phyloP scores from a whole-genome alignment of 2,329 filamentous ascomycete species.

The Venturia oleaginea region DNA sequence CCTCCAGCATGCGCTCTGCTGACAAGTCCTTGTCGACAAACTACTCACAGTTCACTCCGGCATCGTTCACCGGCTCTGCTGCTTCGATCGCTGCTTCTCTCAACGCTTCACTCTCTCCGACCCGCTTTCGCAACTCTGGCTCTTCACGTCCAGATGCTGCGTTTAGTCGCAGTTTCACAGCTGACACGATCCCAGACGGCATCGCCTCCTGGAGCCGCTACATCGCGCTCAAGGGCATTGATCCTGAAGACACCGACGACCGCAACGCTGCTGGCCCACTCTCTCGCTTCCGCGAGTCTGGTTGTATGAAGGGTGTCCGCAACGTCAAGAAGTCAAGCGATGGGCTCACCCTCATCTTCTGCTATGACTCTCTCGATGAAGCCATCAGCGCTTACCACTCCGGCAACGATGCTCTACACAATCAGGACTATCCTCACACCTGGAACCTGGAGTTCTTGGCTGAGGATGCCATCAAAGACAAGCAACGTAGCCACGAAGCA shows the following conservation, averaged over 20 bases:
- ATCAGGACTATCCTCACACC: background rate
- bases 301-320: background rate
- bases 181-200: background rate
- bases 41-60: background rate
- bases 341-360: conserved; percentile 10
- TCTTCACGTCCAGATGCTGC: background rate
- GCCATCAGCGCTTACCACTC: conserved; percentile 2
- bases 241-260: background rate
- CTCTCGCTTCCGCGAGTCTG: conserved; percentile 5
- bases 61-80: background rate
- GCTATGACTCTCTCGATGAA: conserved; percentile 13
- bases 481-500: background rate
- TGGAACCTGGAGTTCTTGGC: conserved; percentile 2
- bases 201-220: conserved; percentile 6
- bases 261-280: background rate
- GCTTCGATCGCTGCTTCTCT: background rate
- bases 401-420: background rate
- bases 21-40: background rate
- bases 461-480: background rate
- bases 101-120: background rate
- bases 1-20: background rate
- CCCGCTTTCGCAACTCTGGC: conserved; percentile 4
- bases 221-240: background rate
- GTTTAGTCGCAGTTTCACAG: background rate
- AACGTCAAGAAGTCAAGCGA: conserved; percentile 9